These are phyloP conservation scores for Cercis canadensis DNA, from an alignment of 306 rosid species.

Conservation along the genomic window DNA sequence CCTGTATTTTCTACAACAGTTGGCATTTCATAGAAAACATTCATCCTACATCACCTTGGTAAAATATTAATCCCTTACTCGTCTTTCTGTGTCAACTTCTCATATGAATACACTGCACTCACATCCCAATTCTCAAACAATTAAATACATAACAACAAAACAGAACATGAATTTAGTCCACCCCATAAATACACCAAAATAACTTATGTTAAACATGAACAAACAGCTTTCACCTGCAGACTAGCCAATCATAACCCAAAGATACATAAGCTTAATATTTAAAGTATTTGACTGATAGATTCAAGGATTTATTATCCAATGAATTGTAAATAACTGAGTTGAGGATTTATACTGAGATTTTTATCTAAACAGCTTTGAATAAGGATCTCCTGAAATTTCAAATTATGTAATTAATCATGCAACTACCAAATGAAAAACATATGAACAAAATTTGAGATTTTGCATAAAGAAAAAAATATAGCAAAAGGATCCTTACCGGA, in stretches of 20 bases:
- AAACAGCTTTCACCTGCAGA: background rate
- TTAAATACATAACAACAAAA: background rate
- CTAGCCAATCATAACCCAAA: constrained; percentile 16
- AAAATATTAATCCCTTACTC: background rate
- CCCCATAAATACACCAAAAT: background rate
- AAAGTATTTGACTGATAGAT: background rate
- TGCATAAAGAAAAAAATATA: background rate
- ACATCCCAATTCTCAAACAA: background rate
- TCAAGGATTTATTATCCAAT: too few relatives aligned
- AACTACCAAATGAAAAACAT: constrained; percentile 17
- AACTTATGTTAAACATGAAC: background rate
- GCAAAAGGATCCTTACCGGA: constrained; percentile 55
- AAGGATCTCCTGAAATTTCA: constrained; percentile 25
- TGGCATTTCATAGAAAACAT: background rate
- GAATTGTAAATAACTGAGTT: background rate
- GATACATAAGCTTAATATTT: background rate
- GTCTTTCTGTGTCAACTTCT: background rate
- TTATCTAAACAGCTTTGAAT: constrained; percentile 15
- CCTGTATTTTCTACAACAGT: too few relatives aligned
- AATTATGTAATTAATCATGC: constrained; percentile 16
- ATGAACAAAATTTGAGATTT: constrained; percentile 6
- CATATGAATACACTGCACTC: background rate
- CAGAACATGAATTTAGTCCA: background rate
- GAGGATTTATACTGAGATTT: constrained; percentile 3
- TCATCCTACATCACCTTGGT: background rate